A percentile compares a stretch with the other conserved stretches of the same genome.
Conservation (phyloP, 345 rosid genomes). For the Zanthoxylum bungeanum region DNA sequence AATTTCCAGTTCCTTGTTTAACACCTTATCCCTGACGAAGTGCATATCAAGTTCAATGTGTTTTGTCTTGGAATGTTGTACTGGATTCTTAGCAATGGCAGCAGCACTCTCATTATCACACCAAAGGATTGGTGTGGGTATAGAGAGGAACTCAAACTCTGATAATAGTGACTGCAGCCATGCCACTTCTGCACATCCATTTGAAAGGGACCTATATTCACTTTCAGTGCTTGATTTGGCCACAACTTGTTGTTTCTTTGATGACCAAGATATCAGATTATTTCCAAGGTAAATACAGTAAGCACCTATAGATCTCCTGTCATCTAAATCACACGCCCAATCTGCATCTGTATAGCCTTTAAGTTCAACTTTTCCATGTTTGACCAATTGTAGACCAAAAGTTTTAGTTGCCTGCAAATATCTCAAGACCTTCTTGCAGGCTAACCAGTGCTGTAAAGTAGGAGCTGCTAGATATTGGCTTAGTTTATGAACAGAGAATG, state of each 20-base stretch:
- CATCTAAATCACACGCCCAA: not conserved
- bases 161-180: not conserved
- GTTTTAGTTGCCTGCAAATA: accelerated
- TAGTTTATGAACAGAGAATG: not conserved
- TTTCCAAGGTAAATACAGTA: too few species aligned
- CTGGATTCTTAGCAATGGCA: too few species aligned
- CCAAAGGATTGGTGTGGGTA: too few species aligned
- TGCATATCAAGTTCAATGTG: too few species aligned
- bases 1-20: too few species aligned
- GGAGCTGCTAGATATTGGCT: not conserved
- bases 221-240: not conserved
- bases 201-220: not conserved
- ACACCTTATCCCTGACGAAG: too few species aligned
- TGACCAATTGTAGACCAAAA: not conserved
- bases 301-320: not conserved
- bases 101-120: too few species aligned
- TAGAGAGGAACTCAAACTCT: too few species aligned
- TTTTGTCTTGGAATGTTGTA: too few species aligned
- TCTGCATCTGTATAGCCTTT: not conserved
- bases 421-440: not conserved
- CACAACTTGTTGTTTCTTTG: not conserved
- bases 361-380: too few species aligned
- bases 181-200: not conserved
- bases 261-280: not conserved
- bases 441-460: not conserved